phyloP scores from a whole-genome alignment of 73 alveolate species.

The Paramecium primaurelia region DNA sequence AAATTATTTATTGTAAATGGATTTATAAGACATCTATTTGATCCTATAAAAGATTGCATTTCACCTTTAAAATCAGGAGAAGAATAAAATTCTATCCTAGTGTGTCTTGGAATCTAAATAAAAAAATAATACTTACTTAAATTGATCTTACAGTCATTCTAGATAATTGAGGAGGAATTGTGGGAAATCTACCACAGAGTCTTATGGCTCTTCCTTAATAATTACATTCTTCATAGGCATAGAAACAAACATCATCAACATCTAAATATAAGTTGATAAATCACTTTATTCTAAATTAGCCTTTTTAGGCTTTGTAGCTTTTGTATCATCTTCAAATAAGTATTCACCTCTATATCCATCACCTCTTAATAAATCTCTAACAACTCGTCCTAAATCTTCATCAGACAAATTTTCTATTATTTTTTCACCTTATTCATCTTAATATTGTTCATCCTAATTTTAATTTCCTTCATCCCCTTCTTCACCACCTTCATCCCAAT shows the following conservation, averaged over 20 bases:
- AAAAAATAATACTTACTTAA: neutral
- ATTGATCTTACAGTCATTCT: conserved; percentile 48
- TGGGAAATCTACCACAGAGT: conserved; percentile 38
- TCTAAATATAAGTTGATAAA: neutral
- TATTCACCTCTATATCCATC: neutral
- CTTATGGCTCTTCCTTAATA: conserved; percentile 43
- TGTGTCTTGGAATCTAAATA: conserved; percentile 26
- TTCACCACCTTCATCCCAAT: conserved; percentile 10
- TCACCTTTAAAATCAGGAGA: conserved; percentile 33
- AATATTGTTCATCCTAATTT: neutral
- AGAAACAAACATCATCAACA: conserved; percentile 51
- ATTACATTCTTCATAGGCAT: conserved; percentile 46
- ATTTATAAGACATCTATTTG: conserved; percentile 39
- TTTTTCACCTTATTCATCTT: neutral
- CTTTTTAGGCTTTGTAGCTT: neutral
- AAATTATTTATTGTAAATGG: conserved; percentile 22
- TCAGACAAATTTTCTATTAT: conserved; percentile 1
- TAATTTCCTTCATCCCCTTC: neutral
- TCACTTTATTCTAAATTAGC: conserved; percentile 28
- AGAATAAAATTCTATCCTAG: conserved; percentile 37
- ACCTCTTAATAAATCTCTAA: neutral
- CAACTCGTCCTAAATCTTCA: conserved; percentile 36
- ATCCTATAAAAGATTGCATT: conserved; percentile 12
- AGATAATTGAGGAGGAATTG: conserved; percentile 4
- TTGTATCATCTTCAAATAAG: conserved; percentile 18